Percentiles rank a stretch among this genome's conserved stretches.
Evolutionary conservation across 805 yeast species (phyloP).

Genomic region (Kurtzmaniella cleridarum): DNA sequence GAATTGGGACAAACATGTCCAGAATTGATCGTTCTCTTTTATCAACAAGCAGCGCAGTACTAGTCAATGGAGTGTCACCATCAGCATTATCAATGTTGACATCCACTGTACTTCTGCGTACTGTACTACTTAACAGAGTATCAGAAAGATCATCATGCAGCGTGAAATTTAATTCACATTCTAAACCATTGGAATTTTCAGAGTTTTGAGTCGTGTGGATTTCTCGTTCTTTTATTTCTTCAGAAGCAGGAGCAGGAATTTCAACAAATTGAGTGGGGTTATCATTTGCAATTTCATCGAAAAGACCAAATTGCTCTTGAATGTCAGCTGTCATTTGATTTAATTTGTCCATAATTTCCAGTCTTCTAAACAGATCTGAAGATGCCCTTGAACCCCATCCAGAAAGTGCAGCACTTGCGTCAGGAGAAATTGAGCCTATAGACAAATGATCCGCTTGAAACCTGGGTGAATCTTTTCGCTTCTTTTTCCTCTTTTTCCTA

Average conservation of each 20-base stretch:
- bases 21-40: conserved; percentile 36
- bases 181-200: no score
- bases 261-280: conserved; percentile 1
- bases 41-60: conserved; percentile 12
- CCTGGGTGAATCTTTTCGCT: neutral
- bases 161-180: no score
- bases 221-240: no score
- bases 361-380: conserved; percentile 20
- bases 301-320: conserved; percentile 20
- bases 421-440: conserved; percentile 35
- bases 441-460: conserved; percentile 16
- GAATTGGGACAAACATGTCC: conserved; percentile 53
- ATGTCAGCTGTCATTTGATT: conserved; percentile 36
- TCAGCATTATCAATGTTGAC: conserved; percentile 3
- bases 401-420: conserved; percentile 4
- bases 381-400: neutral
- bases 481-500: no score
- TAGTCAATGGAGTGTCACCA: conserved; percentile 30
- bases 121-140: neutral
- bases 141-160: neutral
- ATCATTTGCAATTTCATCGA: conserved; percentile 8
- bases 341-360: conserved; percentile 32
- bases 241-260: no score
- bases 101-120: neutral
- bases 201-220: no score